Percentiles rank a stretch among this genome's conserved stretches.
These are phyloP conservation scores for Monosporozyma aquatica DNA, from an alignment of 805 yeast species.

Conservation along the genomic window DNA sequence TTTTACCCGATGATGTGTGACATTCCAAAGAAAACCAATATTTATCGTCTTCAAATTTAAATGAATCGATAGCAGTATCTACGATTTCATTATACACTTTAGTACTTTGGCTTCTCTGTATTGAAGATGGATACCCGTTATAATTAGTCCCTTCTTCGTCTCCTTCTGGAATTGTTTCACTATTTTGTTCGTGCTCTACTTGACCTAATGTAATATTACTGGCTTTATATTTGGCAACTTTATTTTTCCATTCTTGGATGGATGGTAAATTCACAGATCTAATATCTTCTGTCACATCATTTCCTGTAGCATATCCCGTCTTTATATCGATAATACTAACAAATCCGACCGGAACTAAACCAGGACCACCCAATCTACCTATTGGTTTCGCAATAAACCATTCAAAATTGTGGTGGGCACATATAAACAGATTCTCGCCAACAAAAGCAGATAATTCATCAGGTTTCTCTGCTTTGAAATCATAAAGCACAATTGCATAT, in stretches of 20 bases:
- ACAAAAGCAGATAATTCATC: slow-evolving; percentile 81
- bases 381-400: slow-evolving; percentile 98
- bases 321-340: slow-evolving; percentile 77
- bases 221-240: slow-evolving; percentile 87
- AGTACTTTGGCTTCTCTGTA: not conserved
- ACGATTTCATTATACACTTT: slow-evolving; percentile 15
- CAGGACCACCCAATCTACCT: slow-evolving; percentile 93
- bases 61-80: slow-evolving; percentile 66
- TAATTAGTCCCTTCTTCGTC: not conserved
- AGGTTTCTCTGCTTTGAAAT: slow-evolving; percentile 62
- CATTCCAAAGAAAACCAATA: slow-evolving; percentile 80
- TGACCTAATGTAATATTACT: slow-evolving; percentile 67
- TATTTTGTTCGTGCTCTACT: slow-evolving; percentile 31
- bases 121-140: not conserved
- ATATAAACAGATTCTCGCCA: slow-evolving; percentile 84
- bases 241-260: slow-evolving; percentile 91
- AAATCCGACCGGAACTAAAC: slow-evolving; percentile 85
- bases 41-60: slow-evolving; percentile 72
- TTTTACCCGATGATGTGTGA: slow-evolving; percentile 55
- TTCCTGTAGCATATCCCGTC: slow-evolving; percentile 48
- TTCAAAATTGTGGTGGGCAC: slow-evolving; percentile 93
- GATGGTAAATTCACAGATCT: slow-evolving; percentile 68
- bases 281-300: slow-evolving; percentile 50
- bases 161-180: not conserved
- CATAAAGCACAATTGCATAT: slow-evolving; percentile 80